Evolutionary conservation across 1,284 basidiomycete species (phyloP).

Genomic region (Sanghuangporus sanghuang): DNA sequence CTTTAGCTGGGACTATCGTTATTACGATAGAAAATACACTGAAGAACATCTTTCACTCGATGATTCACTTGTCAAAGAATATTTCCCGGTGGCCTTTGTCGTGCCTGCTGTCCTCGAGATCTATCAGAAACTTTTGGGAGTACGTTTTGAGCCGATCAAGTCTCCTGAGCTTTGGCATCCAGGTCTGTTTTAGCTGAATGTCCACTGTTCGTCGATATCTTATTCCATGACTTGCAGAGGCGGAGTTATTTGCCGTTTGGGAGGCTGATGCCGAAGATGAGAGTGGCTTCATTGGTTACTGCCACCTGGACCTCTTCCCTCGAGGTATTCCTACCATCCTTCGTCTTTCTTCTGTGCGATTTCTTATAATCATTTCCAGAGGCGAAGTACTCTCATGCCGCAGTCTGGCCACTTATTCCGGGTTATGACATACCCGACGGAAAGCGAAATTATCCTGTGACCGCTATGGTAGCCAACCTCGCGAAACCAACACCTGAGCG

Average conservation of each 20-base stretch:
- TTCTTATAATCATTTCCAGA: constrained; percentile 31
- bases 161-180: constrained; percentile 61
- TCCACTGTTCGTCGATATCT: background rate
- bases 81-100: constrained; percentile 79
- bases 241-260: constrained; percentile 79
- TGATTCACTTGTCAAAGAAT: constrained; percentile 75
- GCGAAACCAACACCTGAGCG: constrained; percentile 76
- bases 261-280: constrained; percentile 66
- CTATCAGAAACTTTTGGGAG: constrained; percentile 75
- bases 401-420: constrained; percentile 71
- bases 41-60: constrained; percentile 66
- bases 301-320: constrained; percentile 85
- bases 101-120: constrained; percentile 76
- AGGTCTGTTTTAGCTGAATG: constrained; percentile 34
- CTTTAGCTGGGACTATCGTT: constrained; percentile 59
- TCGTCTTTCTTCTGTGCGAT: too few species aligned
- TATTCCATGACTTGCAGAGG: constrained; percentile 41
- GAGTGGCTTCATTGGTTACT: constrained; percentile 71
- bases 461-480: constrained; percentile 84
- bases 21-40: constrained; percentile 68
- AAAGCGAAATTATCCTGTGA: constrained; percentile 63
- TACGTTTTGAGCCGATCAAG: constrained; percentile 64
- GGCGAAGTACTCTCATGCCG: constrained; percentile 81
- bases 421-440: constrained; percentile 53
- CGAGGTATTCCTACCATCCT: constrained; percentile 43